Evolutionary conservation across 108 stramenopile genomes (phyloP), one percentile per base, ranked within the genome.

Genomic region (Conticribra weissflogii): DNA sequence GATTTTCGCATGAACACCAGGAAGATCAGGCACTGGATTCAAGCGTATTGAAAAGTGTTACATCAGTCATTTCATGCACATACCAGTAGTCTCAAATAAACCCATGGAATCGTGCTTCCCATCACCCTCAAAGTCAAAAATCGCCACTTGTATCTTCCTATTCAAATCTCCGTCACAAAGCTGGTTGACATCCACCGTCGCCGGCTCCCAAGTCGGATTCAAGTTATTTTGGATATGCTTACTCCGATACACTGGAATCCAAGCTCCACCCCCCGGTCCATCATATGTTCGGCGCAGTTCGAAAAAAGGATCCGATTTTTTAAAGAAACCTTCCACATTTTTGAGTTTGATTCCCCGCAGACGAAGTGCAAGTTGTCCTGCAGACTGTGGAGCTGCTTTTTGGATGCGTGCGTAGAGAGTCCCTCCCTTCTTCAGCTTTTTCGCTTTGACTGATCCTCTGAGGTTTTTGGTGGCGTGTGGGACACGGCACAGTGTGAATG

Each of bases 271-370:
- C 41, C 79, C 76, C 1, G 71, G 59, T 2, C 81, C 74, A 58
- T 88, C 78, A 31, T 78, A 62, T 9, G 76, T 77, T 9, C 87
- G 76, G 14, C 52, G 53, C 9, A 91, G 14, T 34, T 87, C 87
- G 49, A 82, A 87, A 31, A 95, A 95, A 18, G 93, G 93, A 85
- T 95, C 93, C 17, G 83, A 85, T 54, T 87, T 91, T 27, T 83
- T 68, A 32, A 91, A 77, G 22, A 88, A 69, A 44, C 93, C 90
- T 55, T 95, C 93, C 0, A 75, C 83, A 67, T 90, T 95, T 59
- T 85, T 88, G 47, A 95, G 80, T n/a, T 92, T 87, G 50, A 60
- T 59, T 22, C 89, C 93, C 14, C 57, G 53, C 65, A 95, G 19
- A 15, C 53, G 16, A 14, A 78, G 48, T 23, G 66, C 54, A 0